Base-by-base conservation (phyloP, 2,329 filamentous ascomycete species). In the Paraconiothyrium sp. region DNA sequence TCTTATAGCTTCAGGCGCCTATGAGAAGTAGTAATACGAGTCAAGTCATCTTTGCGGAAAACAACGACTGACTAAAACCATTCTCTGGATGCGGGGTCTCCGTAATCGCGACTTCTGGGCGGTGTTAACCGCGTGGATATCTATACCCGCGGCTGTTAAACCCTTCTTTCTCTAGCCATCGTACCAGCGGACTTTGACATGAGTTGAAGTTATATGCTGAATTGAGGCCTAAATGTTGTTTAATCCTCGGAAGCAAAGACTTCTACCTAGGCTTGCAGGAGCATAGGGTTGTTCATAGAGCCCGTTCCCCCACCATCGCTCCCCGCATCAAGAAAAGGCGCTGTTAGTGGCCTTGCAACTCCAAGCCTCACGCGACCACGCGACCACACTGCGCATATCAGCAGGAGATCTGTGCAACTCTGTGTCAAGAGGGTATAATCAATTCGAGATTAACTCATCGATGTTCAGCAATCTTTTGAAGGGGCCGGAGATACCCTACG, bases 1-100 rank as follows among this genome's bases (percentile, higher is more conserved):
- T 5, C 34, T 52, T 52, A 52, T 54, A 43, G 20, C 2, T 30
- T 27, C 14, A 32, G 20, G 6, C 4, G 13, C 35, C n/a, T 30
- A 16, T 5, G 24, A 54, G 9, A 54, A 6, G 32, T 16, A 44
- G 11, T 13, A 22, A 20, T 35, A 54, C 51, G 51, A 54, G 37
- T 54, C 51, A 54, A 43, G 13, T n/a, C 10, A 14, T 44, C 13
- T 10, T 32, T 11, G 20, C 51, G 51, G 51, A 32, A 44, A 3
- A 22, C 32, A 30, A 30, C n/a, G 37, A 54, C 13, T 54, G 51
- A 54, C 51, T 54, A 54, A 22, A 54, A 37, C 24, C 5, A 54
- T 46, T 46, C 4, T 13, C 43, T 24, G 20, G 34, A 54, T 44
- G 51, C 51, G 51, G 51, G 51, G 51, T 20, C 44, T 14, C 37